These are phyloP conservation scores for Clarireedia monteithiana DNA, from an alignment of 2,329 filamentous ascomycete genomes.

Conservation along the genomic window DNA sequence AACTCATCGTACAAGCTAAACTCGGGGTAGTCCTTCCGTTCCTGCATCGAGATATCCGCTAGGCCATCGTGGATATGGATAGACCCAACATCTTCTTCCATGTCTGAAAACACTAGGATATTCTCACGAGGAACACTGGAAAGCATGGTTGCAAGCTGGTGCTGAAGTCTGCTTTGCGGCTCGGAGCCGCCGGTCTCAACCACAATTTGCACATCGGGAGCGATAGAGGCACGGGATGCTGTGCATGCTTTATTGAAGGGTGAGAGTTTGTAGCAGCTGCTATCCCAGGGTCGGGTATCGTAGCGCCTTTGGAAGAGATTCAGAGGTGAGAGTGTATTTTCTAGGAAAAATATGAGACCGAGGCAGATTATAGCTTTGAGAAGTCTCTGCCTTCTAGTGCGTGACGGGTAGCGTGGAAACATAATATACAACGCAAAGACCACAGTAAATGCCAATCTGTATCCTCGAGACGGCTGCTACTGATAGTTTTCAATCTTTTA, in stretches of 20 bases:
- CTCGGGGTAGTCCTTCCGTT: not conserved
- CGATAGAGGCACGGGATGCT: slow-evolving; percentile 2
- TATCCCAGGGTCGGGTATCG: slow-evolving; percentile 5
- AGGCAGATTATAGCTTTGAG: not conserved
- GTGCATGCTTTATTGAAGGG: slow-evolving; percentile 5
- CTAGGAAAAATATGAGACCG: not conserved
- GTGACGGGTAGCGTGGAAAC: not conserved
- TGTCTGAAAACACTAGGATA: slow-evolving; percentile 13
- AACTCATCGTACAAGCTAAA: not conserved
- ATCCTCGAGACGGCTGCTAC: too few relatives aligned
- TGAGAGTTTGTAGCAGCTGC: slow-evolving; percentile 7
- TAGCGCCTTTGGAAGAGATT: not conserved
- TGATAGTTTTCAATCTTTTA: too few relatives aligned
- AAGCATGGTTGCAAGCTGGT: slow-evolving; percentile 10
- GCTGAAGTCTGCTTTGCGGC: slow-evolving; percentile 9
- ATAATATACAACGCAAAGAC: not conserved
- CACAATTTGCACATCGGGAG: slow-evolving; percentile 10
- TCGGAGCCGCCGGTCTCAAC: slow-evolving; percentile 13
- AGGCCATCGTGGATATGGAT: slow-evolving; percentile 9
- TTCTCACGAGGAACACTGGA: slow-evolving; percentile 9
- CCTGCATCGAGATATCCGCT: slow-evolving; percentile 8
- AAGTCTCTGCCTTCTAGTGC: not conserved
- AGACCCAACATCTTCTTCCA: slow-evolving; percentile 10
- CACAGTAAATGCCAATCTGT: not conserved
- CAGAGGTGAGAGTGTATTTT: not conserved